A percentile compares a stretch with the other conserved stretches of the same genome.
phyloP scores from a whole-genome alignment of 257 asterid genomes.

The Verbascum thapsus region DNA sequence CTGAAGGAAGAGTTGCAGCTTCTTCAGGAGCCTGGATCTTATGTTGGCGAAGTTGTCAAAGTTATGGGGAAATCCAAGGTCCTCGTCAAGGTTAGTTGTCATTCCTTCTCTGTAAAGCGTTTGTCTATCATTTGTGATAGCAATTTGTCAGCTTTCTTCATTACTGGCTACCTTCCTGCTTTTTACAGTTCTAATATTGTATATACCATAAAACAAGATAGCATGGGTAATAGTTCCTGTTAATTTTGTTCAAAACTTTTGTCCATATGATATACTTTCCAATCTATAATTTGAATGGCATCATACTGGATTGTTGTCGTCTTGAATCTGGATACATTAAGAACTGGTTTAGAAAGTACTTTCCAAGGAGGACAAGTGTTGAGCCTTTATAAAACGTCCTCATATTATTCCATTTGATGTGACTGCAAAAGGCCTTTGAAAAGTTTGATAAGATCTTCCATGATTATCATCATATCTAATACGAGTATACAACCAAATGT shows the following conservation, averaged over 20 bases:
- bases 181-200: background rate
- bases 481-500: too few relatives aligned
- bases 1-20: constrained; percentile 92
- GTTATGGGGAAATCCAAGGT: constrained; percentile 98
- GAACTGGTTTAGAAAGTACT: background rate
- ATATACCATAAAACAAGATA: constrained; percentile 3
- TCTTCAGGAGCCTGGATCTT: constrained; percentile 98
- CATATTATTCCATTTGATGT: too few relatives aligned
- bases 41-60: constrained; percentile 96
- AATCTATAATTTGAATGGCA: background rate
- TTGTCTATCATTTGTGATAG: constrained; percentile 1
- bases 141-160: background rate
- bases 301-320: background rate
- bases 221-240: background rate
- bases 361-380: background rate
- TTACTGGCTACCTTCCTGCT: background rate
- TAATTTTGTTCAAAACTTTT: background rate
- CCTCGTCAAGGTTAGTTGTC: constrained; percentile 77
- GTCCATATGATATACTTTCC: constrained; percentile 5
- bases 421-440: too few relatives aligned
- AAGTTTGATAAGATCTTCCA: background rate
- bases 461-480: background rate
- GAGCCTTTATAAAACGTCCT: background rate
- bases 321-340: background rate
- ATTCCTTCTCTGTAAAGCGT: background rate